Base-by-base conservation (phyloP, 768 basidiomycete species). In the Asterophora parasitica region DNA sequence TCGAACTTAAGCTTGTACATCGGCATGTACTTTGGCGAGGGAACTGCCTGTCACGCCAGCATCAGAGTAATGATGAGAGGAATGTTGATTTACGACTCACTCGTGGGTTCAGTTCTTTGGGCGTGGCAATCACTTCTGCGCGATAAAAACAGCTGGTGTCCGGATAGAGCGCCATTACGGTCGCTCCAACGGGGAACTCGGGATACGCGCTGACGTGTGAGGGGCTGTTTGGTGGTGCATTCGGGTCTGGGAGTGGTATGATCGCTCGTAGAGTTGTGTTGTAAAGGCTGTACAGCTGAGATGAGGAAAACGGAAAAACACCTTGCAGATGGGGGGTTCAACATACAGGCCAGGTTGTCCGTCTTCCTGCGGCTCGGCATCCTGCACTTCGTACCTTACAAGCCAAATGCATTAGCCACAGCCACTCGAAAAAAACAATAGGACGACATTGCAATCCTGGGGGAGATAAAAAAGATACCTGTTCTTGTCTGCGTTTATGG, bases 101-200 rank as follows among this genome's bases (percentile, higher is more conserved):
- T 46, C 67, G 62, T 16, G 63, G 63, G 37, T 68, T 68, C 45
- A 69, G 60, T 42, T 72, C 66, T 51, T 65, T 71, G 7, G 87
- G 88, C 8, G 80, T 78, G n/a, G 79, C 74, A 38, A 89, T 73
- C 5, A 92, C 88, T 58, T 89, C 85, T 6, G 90, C 90, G 20
- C 86, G 84, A 59, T 92, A 92, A 70, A 92, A 92, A 61, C 87
- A 90, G 56, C 88, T 92, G 0, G 90, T 92, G 59, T 92, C 90
- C 0, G 90, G 90, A 65, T 91, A 92, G n/a, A 92, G 69, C 1
- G 88, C 90, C 77, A 92, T 79, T 8, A 92, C 90, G 0, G 76
- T 85, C 16, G 84, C 81, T 3, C 88, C 82, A 0, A 77, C 67
- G 17, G 77, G 67, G 61, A 89, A 92, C 53, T 83, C 82, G 37